Conservation (phyloP, 805 yeast species). For the Danielia oregonensis region DNA sequence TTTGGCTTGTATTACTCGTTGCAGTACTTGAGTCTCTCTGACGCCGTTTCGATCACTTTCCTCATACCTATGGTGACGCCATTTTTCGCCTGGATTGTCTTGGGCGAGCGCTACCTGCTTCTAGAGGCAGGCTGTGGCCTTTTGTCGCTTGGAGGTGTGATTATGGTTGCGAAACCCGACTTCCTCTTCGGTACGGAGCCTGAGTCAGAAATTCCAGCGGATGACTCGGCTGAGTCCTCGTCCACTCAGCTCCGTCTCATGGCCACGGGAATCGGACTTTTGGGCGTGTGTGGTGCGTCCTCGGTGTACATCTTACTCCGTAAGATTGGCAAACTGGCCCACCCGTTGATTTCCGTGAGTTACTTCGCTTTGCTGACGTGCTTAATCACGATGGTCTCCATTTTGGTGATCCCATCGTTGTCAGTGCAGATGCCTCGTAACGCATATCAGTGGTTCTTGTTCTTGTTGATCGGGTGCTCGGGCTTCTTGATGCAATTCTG, state of each 20-base stretch:
- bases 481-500: constrained; percentile 83
- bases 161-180: constrained; percentile 77
- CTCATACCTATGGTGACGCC: constrained; percentile 76
- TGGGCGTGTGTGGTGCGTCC: constrained; percentile 70
- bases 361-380: constrained; percentile 65
- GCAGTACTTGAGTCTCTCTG: constrained; percentile 70
- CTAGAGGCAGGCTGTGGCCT: constrained; percentile 68
- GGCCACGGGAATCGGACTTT: constrained; percentile 60
- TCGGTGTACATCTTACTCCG: constrained; percentile 67
- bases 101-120: constrained; percentile 63
- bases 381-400: constrained; percentile 49
- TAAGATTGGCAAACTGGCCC: constrained; percentile 72
- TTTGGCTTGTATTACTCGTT: constrained; percentile 74
- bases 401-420: constrained; percentile 54
- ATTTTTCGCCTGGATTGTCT: constrained; percentile 60
- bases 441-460: constrained; percentile 61
- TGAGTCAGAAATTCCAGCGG: constrained; percentile 24
- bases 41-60: constrained; percentile 78
- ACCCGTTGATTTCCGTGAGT: constrained; percentile 75
- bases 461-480: constrained; percentile 60
- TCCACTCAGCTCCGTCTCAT: constrained; percentile 52
- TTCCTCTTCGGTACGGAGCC: constrained; percentile 55
- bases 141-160: constrained; percentile 69
- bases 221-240: constrained; percentile 45
- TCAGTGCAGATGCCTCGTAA: constrained; percentile 59